Evolutionary conservation across 1,284 basidiomycete genomes (phyloP).

Genomic region (Malassezia sp.): DNA sequence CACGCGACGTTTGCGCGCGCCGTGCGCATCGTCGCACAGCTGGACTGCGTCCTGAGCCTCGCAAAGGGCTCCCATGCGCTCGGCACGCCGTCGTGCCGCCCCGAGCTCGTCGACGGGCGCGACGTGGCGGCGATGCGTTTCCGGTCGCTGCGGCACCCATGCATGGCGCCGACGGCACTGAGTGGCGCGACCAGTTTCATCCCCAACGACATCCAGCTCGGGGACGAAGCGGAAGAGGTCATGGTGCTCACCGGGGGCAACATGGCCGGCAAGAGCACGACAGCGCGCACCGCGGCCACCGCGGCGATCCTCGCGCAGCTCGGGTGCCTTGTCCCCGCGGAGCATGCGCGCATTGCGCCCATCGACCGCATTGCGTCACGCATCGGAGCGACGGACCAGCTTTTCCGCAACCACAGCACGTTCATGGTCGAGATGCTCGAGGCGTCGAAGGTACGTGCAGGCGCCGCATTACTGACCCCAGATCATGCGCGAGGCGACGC

Average conservation of each 20-base stretch:
- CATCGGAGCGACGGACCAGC: constrained; percentile 66
- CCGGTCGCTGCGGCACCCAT: constrained; percentile 70
- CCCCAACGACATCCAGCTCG: constrained; percentile 81
- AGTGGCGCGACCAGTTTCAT: constrained; percentile 61
- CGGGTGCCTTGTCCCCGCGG: constrained; percentile 91
- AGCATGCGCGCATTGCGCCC: constrained; percentile 68
- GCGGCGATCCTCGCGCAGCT: constrained; percentile 93
- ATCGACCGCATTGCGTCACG: constrained; percentile 89
- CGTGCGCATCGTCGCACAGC: constrained; percentile 60
- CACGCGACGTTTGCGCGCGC: constrained; percentile 28
- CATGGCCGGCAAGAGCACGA: constrained; percentile 54
- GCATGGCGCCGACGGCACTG: constrained; percentile 33
- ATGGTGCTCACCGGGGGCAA: constrained; percentile 89
- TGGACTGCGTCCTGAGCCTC: constrained; percentile 87
- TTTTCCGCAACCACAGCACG: constrained; percentile 43
- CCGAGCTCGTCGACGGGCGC: constrained; percentile 68
- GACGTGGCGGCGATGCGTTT: constrained; percentile 70
- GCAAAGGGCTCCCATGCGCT: constrained; percentile 79
- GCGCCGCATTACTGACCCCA: too few species aligned
- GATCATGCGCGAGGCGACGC: constrained; percentile 44
- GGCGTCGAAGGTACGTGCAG: too few species aligned
- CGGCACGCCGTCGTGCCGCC: constrained; percentile 83
- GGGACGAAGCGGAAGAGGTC: constrained; percentile 64
- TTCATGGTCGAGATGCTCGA: constrained; percentile 48
- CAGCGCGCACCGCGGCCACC: constrained; percentile 89